These are phyloP conservation scores for Tylopilus rubrobrunneus DNA, from an alignment of 768 basidiomycete genomes.

Conservation along the genomic window DNA sequence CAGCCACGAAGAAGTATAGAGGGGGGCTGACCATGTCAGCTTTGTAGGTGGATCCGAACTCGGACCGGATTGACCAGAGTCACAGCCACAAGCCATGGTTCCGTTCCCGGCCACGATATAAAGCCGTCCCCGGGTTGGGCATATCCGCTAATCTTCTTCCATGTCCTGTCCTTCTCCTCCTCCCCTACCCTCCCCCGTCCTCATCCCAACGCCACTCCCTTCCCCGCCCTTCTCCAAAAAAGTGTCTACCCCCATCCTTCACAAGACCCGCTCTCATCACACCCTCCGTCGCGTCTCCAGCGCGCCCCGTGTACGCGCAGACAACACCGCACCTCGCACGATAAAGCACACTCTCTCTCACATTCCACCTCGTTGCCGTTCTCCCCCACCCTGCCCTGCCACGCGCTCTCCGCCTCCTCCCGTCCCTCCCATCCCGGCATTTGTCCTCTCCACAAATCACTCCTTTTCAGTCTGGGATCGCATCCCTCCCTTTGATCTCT, in stretches of 20 bases:
- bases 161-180: slow-evolving; percentile 48
- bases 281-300: neutral
- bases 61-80: neutral
- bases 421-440: slow-evolving; percentile 53
- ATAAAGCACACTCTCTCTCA: slow-evolving; percentile 30
- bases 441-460: slow-evolving; percentile 32
- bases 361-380: slow-evolving; percentile 38
- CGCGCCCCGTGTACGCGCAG: neutral
- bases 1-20: neutral
- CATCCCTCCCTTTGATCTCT: slow-evolving; percentile 2
- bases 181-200: slow-evolving; percentile 52
- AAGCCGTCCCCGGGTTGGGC: neutral
- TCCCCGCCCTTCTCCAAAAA: slow-evolving; percentile 24
- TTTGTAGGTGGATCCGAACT: neutral
- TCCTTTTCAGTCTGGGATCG: neutral
- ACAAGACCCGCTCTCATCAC: neutral
- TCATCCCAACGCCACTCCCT: slow-evolving; percentile 43
- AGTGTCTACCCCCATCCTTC: neutral
- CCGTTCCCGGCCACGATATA: slow-evolving; percentile 1
- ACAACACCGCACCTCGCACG: slow-evolving; percentile 15
- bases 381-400: slow-evolving; percentile 49
- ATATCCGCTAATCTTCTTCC: neutral
- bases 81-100: slow-evolving; percentile 3
- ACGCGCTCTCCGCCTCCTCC: slow-evolving; percentile 46
- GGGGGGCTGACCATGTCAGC: neutral